Evolutionary conservation across 495 filamentous ascomycete genomes (phyloP).

Genomic region (Hypoxylon fuscum): DNA sequence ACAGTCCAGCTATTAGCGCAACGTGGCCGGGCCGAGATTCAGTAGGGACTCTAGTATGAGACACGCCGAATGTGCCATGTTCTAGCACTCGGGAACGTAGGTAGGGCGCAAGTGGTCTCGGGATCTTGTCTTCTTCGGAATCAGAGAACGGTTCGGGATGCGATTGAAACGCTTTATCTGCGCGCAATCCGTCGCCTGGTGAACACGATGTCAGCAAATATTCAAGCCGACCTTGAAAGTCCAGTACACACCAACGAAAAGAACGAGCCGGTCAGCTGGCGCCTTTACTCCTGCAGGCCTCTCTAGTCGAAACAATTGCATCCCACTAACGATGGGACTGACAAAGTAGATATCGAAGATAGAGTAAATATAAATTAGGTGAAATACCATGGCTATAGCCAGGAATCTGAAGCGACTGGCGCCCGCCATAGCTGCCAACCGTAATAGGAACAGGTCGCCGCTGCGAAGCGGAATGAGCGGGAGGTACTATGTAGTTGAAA

Average conservation of each 20-base stretch:
- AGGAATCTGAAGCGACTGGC: slow-evolving; percentile 88
- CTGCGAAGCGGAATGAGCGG: slow-evolving; percentile 20
- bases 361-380: slow-evolving; percentile 92
- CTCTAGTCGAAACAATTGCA: slow-evolving; percentile 80
- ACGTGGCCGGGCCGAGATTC: slow-evolving; percentile 98
- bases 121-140: slow-evolving; percentile 62
- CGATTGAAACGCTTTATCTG: slow-evolving; percentile 97
- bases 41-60: slow-evolving; percentile 96
- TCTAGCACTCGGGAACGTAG: slow-evolving; percentile 86
- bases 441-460: slow-evolving; percentile 9
- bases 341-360: slow-evolving; percentile 99
- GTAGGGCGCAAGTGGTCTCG: slow-evolving; percentile 88
- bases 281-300: slow-evolving; percentile 67
- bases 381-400: slow-evolving; percentile 90
- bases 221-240: background rate
- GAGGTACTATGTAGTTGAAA: slow-evolving; percentile 2
- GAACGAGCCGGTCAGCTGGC: slow-evolving; percentile 87
- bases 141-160: slow-evolving; percentile 88
- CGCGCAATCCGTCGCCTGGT: slow-evolving; percentile 88
- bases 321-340: slow-evolving; percentile 95
- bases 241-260: slow-evolving; percentile 81
- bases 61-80: slow-evolving; percentile 98
- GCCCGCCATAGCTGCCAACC: slow-evolving; percentile 69
- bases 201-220: slow-evolving; percentile 37
- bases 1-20: slow-evolving; percentile 94